phyloP scores from a whole-genome alignment of 345 rosid species.

The Gossypium anomalum region DNA sequence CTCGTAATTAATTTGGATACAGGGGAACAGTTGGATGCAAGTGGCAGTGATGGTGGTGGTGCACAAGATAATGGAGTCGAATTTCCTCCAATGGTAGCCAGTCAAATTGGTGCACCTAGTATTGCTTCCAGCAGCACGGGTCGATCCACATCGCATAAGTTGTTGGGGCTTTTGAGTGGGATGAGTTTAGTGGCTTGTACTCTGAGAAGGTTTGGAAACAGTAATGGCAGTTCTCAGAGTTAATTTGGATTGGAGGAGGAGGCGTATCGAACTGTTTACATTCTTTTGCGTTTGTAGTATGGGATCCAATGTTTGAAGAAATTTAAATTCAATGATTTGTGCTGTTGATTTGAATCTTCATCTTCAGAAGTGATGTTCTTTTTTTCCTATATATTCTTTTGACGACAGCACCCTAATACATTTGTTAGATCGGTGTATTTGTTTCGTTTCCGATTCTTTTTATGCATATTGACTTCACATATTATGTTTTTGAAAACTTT shows the following conservation, averaged over 20 bases:
- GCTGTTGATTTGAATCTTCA: slow-evolving; percentile 32
- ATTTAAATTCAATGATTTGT: slow-evolving; percentile 24
- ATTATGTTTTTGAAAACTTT: background rate
- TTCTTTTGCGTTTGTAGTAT: slow-evolving; percentile 25
- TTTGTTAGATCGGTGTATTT: background rate
- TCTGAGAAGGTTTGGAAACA: slow-evolving; percentile 54
- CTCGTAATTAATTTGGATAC: slow-evolving; percentile 59
- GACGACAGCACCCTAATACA: background rate
- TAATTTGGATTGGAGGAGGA: slow-evolving; percentile 15
- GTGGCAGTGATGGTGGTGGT: slow-evolving; percentile 55
- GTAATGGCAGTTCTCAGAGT: slow-evolving; percentile 42
- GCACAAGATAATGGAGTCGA: slow-evolving; percentile 48
- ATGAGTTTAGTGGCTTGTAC: slow-evolving; percentile 77
- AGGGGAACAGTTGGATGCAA: slow-evolving; percentile 44
- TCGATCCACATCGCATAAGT: slow-evolving; percentile 58
- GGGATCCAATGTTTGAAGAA: slow-evolving; percentile 23
- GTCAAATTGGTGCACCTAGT: slow-evolving; percentile 19
- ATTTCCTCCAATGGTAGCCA: slow-evolving; percentile 18
- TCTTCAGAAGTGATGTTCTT: slow-evolving; percentile 13
- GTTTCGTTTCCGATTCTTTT: background rate
- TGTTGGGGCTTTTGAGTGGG: slow-evolving; percentile 59
- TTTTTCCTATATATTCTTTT: background rate
- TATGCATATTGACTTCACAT: background rate
- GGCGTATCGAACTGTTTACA: slow-evolving; percentile 14
- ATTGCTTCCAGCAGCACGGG: slow-evolving; percentile 42